A percentile compares a stretch with the other conserved stretches of the same genome.
Evolutionary conservation across 345 rosid species (phyloP).

Genomic region (Eutrema yunnanense): DNA sequence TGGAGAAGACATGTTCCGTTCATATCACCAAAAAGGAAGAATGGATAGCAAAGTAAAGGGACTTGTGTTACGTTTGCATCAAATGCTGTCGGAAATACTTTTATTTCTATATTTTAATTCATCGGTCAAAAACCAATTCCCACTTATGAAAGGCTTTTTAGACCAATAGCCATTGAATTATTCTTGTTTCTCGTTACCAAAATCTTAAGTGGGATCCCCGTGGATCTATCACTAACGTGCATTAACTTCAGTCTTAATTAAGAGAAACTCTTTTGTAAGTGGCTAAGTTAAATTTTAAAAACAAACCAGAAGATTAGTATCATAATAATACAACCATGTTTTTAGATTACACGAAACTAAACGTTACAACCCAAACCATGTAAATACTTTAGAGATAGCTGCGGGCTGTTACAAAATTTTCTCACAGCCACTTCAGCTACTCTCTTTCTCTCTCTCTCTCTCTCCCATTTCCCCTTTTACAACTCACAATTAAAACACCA

Average conservation of each 20-base stretch:
- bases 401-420: conserved; percentile 36
- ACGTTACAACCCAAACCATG: conserved; percentile 21
- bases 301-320: neutral
- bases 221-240: conserved; percentile 16
- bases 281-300: neutral
- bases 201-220: conserved; percentile 28
- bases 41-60: neutral
- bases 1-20: conserved; percentile 27
- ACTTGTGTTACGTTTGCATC: conserved; percentile 26
- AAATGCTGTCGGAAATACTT: conserved; percentile 24
- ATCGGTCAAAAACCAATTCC: conserved; percentile 22
- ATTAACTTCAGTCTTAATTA: neutral
- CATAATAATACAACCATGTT: conserved; percentile 8
- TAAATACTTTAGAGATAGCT: conserved; percentile 17
- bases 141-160: conserved; percentile 21
- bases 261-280: neutral
- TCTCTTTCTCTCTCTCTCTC: neutral
- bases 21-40: conserved; percentile 17
- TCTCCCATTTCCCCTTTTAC: neutral
- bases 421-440: conserved; percentile 32
- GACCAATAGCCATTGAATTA: conserved; percentile 24
- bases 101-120: neutral
- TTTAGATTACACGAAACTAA: conserved; percentile 22
- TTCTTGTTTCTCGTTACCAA: conserved; percentile 19
- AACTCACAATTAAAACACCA: conserved; percentile 22